phyloP scores from a whole-genome alignment of 2,329 filamentous ascomycete genomes.

The Alternaria ethzedia region DNA sequence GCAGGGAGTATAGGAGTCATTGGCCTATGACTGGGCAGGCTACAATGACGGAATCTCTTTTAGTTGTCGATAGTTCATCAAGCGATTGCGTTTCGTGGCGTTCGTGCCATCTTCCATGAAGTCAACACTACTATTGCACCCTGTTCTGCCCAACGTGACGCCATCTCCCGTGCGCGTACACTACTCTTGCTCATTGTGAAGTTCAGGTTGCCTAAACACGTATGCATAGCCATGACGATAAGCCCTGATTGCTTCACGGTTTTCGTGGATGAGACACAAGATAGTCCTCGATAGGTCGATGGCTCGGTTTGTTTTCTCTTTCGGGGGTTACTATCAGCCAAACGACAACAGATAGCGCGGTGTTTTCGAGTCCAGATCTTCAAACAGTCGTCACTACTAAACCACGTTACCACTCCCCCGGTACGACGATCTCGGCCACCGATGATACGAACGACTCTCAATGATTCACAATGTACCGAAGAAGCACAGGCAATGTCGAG shows the following conservation, averaged over 20 bases:
- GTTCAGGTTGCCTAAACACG: neutral
- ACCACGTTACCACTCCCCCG: slow-evolving; percentile 1
- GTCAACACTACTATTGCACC: neutral
- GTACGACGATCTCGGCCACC: slow-evolving; percentile 1
- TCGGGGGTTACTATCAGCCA: neutral
- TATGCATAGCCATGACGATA: neutral
- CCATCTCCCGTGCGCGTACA: neutral
- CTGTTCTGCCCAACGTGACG: neutral
- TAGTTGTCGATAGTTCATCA: neutral
- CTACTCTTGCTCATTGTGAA: neutral
- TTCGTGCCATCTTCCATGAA: neutral
- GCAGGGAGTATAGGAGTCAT: neutral
- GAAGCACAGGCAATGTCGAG: neutral
- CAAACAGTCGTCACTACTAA: neutral
- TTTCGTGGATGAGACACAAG: neutral
- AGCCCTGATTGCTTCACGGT: neutral
- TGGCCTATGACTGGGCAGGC: neutral
- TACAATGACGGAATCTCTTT: neutral
- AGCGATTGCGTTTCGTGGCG: neutral
- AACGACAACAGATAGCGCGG: neutral
- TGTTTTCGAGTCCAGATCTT: neutral
- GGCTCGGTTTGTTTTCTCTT: slow-evolving; percentile 1
- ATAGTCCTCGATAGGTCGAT: neutral
- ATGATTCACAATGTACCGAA: neutral
- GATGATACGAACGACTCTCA: neutral